Percentiles rank a stretch among this genome's conserved stretches.
phyloP scores from a whole-genome alignment of 495 filamentous ascomycete genomes.

The Friedmanniomyces simplex region DNA sequence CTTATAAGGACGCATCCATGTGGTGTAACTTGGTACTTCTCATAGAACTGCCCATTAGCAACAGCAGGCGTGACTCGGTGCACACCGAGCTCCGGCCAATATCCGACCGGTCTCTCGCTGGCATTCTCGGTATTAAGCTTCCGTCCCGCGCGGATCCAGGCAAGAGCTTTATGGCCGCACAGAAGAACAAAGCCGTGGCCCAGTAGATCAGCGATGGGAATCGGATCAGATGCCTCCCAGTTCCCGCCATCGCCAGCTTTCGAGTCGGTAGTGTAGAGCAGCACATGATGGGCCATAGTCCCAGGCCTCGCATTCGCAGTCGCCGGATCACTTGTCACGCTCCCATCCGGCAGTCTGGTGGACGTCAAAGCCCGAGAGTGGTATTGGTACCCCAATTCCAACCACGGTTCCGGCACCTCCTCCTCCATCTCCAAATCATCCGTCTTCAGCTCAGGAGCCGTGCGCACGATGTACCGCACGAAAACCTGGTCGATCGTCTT shows the following conservation, averaged over 20 bases:
- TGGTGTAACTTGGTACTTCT: constrained; percentile 1
- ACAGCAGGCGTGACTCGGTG: not conserved
- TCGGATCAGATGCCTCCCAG: not conserved
- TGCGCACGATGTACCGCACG: constrained; percentile 5
- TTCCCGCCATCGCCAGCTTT: not conserved
- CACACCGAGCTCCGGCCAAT: not conserved
- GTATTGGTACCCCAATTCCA: constrained; percentile 7
- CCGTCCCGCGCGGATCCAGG: not conserved
- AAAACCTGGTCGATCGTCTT: constrained; percentile 9
- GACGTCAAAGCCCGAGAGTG: constrained; percentile 3
- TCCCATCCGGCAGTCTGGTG: not conserved
- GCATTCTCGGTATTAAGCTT: not conserved
- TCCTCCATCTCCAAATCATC: constrained; percentile 8
- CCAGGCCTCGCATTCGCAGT: not conserved
- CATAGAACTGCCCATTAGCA: not conserved
- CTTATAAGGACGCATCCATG: constrained; percentile 1
- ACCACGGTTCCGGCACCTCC: not conserved
- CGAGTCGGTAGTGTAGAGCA: not conserved
- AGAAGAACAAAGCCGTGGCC: constrained; percentile 5
- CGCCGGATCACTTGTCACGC: not conserved
- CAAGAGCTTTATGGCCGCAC: not conserved
- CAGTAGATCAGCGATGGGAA: not conserved
- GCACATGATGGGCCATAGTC: constrained; percentile 4
- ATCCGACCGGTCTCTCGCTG: not conserved
- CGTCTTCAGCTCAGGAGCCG: constrained; percentile 4